phyloP scores from a whole-genome alignment of 2,329 filamentous ascomycete species.

The Fusarium papillatum region DNA sequence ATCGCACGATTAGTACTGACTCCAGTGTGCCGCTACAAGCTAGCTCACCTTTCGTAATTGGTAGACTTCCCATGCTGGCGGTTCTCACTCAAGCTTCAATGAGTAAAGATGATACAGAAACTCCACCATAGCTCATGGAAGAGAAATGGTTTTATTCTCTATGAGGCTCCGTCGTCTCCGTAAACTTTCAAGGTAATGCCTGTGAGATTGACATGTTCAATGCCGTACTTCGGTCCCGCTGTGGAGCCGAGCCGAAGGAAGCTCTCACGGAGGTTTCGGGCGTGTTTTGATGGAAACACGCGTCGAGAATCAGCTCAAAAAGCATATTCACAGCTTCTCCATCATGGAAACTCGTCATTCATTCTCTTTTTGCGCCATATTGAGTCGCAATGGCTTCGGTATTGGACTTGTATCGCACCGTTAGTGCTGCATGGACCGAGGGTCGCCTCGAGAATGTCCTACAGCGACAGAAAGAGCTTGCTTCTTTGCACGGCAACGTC shows the following conservation, averaged over 20 bases:
- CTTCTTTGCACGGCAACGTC: not conserved
- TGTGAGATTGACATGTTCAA: not conserved
- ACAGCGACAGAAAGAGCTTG: conserved; percentile 13
- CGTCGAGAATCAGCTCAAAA: not conserved
- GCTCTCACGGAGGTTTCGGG: not conserved
- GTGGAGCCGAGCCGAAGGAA: not conserved
- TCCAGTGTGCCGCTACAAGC: too few species aligned
- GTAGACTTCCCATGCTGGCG: not conserved
- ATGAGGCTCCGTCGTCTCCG: not conserved
- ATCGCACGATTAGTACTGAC: not conserved
- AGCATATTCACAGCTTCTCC: not conserved
- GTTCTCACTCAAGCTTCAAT: not conserved
- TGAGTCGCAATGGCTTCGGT: conserved; percentile 64
- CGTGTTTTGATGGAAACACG: not conserved
- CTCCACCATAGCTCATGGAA: not conserved
- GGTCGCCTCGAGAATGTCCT: conserved; percentile 7
- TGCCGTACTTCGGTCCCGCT: not conserved
- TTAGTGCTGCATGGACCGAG: not conserved
- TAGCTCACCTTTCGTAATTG: not conserved
- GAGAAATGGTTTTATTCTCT: not conserved
- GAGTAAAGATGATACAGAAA: not conserved
- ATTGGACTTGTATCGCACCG: not conserved
- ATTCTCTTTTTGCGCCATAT: not conserved
- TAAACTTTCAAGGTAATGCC: not conserved
- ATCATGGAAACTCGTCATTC: not conserved